Evolutionary conservation across 352 stramenopile genomes (phyloP).

Genomic region (Phytophthora syringae): DNA sequence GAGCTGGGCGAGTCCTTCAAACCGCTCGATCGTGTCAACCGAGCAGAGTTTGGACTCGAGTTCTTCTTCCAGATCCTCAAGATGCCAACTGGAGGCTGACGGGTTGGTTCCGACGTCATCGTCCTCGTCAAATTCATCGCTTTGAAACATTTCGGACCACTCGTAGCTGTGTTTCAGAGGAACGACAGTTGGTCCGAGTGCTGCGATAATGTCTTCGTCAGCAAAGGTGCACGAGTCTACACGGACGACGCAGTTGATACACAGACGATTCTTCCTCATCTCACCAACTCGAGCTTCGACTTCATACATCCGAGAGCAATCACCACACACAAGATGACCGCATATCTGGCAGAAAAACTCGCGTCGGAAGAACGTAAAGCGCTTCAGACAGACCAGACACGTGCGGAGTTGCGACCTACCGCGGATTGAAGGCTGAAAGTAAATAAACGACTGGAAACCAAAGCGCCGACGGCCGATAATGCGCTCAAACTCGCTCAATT

Average conservation of each 20-base stretch:
- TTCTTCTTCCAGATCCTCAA: not conserved
- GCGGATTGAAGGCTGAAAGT: conserved; percentile 33
- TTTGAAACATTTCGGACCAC: not conserved
- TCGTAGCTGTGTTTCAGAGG: not conserved
- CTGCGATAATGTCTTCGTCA: conserved; percentile 53
- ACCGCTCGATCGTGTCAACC: not conserved
- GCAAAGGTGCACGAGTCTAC: conserved; percentile 59
- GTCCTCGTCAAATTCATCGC: conserved; percentile 30
- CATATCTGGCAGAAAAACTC: no score
- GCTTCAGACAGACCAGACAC: conserved; percentile 50
- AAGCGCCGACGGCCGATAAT: conserved; percentile 67
- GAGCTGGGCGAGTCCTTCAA: not conserved
- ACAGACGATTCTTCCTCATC: conserved; percentile 49
- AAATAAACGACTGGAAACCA: conserved; percentile 68
- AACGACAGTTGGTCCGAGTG: conserved; percentile 48
- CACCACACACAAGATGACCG: no score
- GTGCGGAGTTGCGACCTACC: conserved; percentile 11
- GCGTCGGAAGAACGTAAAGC: no score
- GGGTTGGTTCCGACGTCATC: conserved; percentile 23
- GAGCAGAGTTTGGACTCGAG: not conserved
- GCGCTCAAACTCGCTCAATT: conserved; percentile 54
- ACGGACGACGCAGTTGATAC: conserved; percentile 54
- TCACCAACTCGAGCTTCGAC: conserved; percentile 51
- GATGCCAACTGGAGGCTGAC: not conserved
- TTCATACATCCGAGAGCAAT: conserved; percentile 55